A percentile compares a stretch with the other conserved stretches of the same genome.
These are phyloP conservation scores for Phytophthora chlamydospora DNA, from an alignment of 352 stramenopile genomes.

Conservation along the genomic window DNA sequence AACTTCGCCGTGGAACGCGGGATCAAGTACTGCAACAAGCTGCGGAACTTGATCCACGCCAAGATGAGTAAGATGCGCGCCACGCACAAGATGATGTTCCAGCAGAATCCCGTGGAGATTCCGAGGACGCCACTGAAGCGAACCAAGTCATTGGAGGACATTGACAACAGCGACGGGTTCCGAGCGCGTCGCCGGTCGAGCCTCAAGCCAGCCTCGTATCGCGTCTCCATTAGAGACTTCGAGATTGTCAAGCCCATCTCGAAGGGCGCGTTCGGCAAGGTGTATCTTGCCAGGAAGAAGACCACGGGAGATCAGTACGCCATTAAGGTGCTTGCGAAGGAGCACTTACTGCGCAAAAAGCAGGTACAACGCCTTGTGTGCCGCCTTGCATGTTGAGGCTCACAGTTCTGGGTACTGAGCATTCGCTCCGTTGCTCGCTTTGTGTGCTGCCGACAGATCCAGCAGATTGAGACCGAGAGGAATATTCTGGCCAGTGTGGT, in stretches of 20 bases:
- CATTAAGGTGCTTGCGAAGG: slow-evolving; percentile 91
- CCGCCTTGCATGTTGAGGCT: not conserved
- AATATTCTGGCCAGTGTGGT: slow-evolving; percentile 89
- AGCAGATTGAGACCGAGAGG: slow-evolving; percentile 88
- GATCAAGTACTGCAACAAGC: slow-evolving; percentile 58
- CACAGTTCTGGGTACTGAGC: slow-evolving; percentile 20
- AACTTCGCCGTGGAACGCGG: slow-evolving; percentile 59
- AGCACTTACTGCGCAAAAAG: slow-evolving; percentile 90
- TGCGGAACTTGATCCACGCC: slow-evolving; percentile 79
- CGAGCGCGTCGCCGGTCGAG: slow-evolving; percentile 19
- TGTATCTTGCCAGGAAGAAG: slow-evolving; percentile 89
- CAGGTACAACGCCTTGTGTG: slow-evolving; percentile 49
- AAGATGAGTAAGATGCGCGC: slow-evolving; percentile 90
- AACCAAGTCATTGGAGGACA: slow-evolving; percentile 81
- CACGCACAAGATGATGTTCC: slow-evolving; percentile 83
- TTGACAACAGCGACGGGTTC: slow-evolving; percentile 42
- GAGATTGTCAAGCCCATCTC: slow-evolving; percentile 91
- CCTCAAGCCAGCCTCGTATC: slow-evolving; percentile 47
- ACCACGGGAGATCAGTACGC: slow-evolving; percentile 90
- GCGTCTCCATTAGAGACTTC: slow-evolving; percentile 85
- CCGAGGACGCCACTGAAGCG: slow-evolving; percentile 58
- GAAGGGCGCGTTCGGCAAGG: slow-evolving; percentile 89
- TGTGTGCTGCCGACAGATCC: slow-evolving; percentile 50
- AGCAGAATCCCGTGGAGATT: slow-evolving; percentile 51
- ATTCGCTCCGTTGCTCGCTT: slow-evolving; percentile 10